Evolutionary conservation across 2,329 filamentous ascomycete species (phyloP).

Genomic region (Sarocladiaceae sp.): DNA sequence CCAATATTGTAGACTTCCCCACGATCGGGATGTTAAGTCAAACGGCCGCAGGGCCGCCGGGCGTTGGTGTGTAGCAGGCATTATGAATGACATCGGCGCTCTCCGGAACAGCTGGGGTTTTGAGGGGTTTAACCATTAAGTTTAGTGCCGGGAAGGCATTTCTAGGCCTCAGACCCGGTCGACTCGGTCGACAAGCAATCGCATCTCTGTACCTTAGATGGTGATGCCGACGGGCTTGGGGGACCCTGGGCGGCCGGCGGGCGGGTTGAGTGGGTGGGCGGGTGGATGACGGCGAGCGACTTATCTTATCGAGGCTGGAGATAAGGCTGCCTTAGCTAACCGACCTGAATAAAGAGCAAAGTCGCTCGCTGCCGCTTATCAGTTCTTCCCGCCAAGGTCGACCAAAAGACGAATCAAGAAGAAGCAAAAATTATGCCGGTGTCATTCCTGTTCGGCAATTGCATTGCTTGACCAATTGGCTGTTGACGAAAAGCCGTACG

Average conservation of each 20-base stretch:
- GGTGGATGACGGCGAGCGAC: neutral
- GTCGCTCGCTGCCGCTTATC: neutral
- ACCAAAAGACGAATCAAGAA: constrained; percentile 17
- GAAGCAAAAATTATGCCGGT: no score
- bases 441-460: no score
- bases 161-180: neutral
- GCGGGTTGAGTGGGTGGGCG: neutral
- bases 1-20: neutral
- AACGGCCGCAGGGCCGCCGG: constrained; percentile 4
- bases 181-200: no score
- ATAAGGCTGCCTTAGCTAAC: neutral
- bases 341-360: neutral
- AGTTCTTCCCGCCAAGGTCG: constrained; percentile 1
- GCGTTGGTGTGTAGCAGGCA: neutral
- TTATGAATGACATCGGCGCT: neutral
- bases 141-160: neutral
- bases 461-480: no score
- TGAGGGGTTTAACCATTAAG: neutral
- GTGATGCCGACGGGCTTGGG: constrained; percentile 3
- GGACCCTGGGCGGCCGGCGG: neutral
- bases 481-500: no score
- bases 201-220: no score
- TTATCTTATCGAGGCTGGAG: constrained; percentile 1
- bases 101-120: neutral
- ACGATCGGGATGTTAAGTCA: neutral